Evolutionary conservation across 164 flowering plant genomes (phyloP), one percentile per base, ranked within the genome.

Genomic region (Pachysandra terminalis): DNA sequence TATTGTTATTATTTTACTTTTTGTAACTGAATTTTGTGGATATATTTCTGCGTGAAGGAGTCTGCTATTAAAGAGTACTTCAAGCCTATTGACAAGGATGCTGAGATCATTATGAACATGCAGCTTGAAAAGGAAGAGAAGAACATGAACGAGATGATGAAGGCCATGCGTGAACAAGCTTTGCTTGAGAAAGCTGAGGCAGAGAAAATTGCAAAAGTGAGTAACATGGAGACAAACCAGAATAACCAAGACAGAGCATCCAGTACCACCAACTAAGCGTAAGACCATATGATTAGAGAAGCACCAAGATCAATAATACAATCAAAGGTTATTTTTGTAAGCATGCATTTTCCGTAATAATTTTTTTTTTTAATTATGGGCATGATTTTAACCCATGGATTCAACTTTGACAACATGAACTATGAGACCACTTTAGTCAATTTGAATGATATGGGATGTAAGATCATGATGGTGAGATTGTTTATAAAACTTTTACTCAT

Each of bases 31-130:
- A 32, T 32, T 3, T 3, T 32, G 3, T 32, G 3, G 37, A 32
- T 32, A 3, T 66, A 23, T 25, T 45, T 56, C 22, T 49, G 19
- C 60, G 10, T 75, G 68, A 81, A 91, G 97, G 97, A 91, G 68
- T 75, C 84, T 71, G 89, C 89, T 56, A 85, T 91, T 70, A 82
- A 85, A 52, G 86, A 88, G 14, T 81, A 86, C 73, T 91, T 91
- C 80, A 87, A 86, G 72, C 93, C 97, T 37, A 66, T 90, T 49
- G 97, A 90, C 77, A 84, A 83, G 74, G 67, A 90, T 55, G 94
- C 89, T 0, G 85, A 82, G 75, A 52, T 61, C 7, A 54, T 91
- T 56, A 81, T 91, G 87, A 82, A 88, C 68, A 78, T 76, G 74
- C 93, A 88, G 77, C 86, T 88, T 27, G 80, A 85, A 41, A 80